phyloP scores from a whole-genome alignment of 2,329 filamentous ascomycete species.

The Aspergillus vadensis region DNA sequence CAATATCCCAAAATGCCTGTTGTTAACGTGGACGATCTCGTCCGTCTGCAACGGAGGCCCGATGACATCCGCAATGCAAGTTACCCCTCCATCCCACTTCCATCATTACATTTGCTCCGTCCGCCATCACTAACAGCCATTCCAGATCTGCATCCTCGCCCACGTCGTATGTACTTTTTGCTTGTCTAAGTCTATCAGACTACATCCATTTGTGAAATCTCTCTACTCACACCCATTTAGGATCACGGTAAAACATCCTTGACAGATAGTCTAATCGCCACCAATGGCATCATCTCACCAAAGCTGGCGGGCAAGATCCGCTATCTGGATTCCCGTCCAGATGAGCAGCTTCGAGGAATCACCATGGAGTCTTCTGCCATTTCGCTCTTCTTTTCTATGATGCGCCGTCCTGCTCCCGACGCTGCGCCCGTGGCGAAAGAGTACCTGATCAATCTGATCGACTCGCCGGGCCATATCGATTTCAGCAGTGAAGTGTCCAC shows the following conservation, averaged over 20 bases:
- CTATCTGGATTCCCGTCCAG: constrained; percentile 92
- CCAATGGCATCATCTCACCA: constrained; percentile 98
- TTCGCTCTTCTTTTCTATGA: constrained; percentile 91
- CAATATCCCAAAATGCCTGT: constrained; percentile 73
- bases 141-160: constrained; percentile 87
- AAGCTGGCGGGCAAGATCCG: constrained; percentile 97
- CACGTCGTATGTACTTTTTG: constrained; percentile 68
- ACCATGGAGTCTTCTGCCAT: constrained; percentile 99
- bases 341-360: constrained; percentile 93
- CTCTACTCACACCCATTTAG: constrained; percentile 40
- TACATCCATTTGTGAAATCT: background rate
- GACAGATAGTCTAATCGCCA: constrained; percentile 92
- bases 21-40: constrained; percentile 85
- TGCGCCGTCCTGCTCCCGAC: constrained; percentile 71
- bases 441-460: constrained; percentile 95
- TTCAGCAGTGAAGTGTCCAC: constrained; percentile 98
- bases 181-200: background rate
- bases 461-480: constrained; percentile 97
- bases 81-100: constrained; percentile 30
- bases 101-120: constrained; percentile 25
- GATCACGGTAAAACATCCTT: constrained; percentile 99
- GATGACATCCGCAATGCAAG: constrained; percentile 90
- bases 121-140: constrained; percentile 34
- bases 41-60: constrained; percentile 82
- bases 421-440: constrained; percentile 74